A percentile compares a stretch with the other conserved stretches of the same genome.
Conservation (phyloP, 176 grass and related monocot species). For the Carex cristatella region DNA sequence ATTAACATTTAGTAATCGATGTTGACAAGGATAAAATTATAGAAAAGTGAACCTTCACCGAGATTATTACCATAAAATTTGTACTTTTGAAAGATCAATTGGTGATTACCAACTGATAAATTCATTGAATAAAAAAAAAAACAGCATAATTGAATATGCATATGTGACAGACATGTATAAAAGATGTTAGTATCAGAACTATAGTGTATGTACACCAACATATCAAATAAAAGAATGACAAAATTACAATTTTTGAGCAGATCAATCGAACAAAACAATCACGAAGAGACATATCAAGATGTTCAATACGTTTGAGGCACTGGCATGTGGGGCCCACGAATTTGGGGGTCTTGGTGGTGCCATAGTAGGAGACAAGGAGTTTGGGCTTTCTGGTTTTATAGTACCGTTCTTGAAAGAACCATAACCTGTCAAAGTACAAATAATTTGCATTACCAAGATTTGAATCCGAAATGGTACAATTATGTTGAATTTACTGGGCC, state of each 20-base stretch:
- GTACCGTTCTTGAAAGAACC: conserved; percentile 10
- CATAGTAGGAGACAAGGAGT: background rate
- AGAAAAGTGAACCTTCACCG: no score
- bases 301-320: background rate
- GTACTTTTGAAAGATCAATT: no score
- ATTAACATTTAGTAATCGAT: no score
- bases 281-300: background rate
- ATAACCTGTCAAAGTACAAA: conserved; percentile 9
- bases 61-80: no score
- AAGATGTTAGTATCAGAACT: background rate
- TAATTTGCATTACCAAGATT: background rate
- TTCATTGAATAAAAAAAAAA: background rate
- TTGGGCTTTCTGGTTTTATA: background rate
- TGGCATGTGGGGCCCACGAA: conserved; percentile 10
- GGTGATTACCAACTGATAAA: no score
- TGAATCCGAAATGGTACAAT: background rate
- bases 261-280: conserved; percentile 2
- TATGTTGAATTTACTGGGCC: background rate
- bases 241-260: background rate
- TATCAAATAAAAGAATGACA: background rate
- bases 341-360: background rate
- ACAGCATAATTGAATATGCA: background rate
- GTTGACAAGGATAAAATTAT: no score
- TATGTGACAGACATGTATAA: background rate
- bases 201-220: background rate